phyloP scores from a whole-genome alignment of 306 rosid species.

The Biancaea sappan region DNA sequence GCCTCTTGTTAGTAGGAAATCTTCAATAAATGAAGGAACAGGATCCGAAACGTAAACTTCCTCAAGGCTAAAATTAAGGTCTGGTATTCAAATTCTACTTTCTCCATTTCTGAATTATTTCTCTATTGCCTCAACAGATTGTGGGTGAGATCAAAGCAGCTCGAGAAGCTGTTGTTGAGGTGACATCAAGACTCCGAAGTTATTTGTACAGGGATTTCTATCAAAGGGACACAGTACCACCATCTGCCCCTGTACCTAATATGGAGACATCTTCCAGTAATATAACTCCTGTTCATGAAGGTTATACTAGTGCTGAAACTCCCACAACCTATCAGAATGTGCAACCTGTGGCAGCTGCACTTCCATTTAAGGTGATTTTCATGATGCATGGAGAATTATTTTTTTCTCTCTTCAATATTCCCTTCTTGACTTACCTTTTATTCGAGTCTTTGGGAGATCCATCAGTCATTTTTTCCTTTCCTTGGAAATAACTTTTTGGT shows the following conservation, averaged over 20 bases:
- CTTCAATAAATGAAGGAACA: slow-evolving; percentile 11
- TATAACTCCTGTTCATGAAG: slow-evolving; percentile 38
- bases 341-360: slow-evolving; percentile 52
- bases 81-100: slow-evolving; percentile 29
- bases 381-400: slow-evolving; percentile 6
- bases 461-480: slow-evolving; percentile 4
- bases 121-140: slow-evolving; percentile 57
- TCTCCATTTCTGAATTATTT: slow-evolving; percentile 27
- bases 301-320: slow-evolving; percentile 38
- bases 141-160: slow-evolving; percentile 94
- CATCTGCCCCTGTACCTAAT: slow-evolving; percentile 48
- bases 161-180: slow-evolving; percentile 88
- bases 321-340: slow-evolving; percentile 54
- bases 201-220: slow-evolving; percentile 71
- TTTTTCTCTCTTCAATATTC: slow-evolving; percentile 15
- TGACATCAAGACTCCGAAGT: slow-evolving; percentile 88
- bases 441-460: slow-evolving; percentile 25
- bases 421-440: not conserved
- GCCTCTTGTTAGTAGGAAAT: slow-evolving; percentile 16
- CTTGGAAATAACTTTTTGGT: slow-evolving; percentile 14
- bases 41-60: slow-evolving; percentile 28
- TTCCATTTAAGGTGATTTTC: slow-evolving; percentile 59
- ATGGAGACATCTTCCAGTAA: slow-evolving; percentile 54
- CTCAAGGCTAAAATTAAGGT: slow-evolving; percentile 26
- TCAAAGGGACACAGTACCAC: slow-evolving; percentile 64